Evolutionary conservation across 176 grass and related monocot genomes (phyloP).

Genomic region (Oryza glaberrima): DNA sequence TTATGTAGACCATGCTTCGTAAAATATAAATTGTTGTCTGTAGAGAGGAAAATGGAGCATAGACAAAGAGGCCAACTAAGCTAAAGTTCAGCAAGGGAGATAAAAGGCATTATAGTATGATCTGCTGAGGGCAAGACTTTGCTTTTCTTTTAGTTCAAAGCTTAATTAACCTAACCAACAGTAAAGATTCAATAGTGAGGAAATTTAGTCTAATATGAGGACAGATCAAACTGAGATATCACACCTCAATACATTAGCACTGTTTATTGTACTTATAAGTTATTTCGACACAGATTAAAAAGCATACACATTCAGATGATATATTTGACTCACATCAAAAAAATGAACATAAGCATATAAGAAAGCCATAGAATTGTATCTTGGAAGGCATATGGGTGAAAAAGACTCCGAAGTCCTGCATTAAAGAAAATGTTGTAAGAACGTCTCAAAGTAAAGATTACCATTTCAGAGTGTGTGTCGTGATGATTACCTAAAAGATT

Average conservation of each 20-base stretch:
- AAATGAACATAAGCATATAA: conserved; percentile 96
- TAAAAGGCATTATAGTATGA: not conserved
- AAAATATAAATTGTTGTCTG: not conserved
- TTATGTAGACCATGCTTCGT: not conserved
- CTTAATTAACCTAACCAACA: not conserved
- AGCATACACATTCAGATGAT: not conserved
- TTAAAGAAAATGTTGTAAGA: conserved; percentile 41
- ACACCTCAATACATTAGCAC: not conserved
- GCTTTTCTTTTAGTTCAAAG: not conserved
- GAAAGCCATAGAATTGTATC: conserved; percentile 99
- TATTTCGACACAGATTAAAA: not conserved
- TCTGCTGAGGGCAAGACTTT: not conserved
- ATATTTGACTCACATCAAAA: conserved; percentile 87
- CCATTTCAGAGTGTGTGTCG: conserved; percentile 26
- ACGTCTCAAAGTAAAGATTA: conserved; percentile 16
- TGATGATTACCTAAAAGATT: conserved; percentile 89
- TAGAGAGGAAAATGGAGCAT: not conserved
- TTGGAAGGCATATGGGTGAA: conserved; percentile 95
- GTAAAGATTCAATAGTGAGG: not conserved
- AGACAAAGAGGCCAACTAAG: not conserved
- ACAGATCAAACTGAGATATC: not conserved
- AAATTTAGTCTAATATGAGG: not conserved
- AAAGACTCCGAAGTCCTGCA: conserved; percentile 96
- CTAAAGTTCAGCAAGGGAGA: not conserved
- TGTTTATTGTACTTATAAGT: not conserved